Conservation (phyloP, 306 rosid genomes). For the Vigna mungo region DNA sequence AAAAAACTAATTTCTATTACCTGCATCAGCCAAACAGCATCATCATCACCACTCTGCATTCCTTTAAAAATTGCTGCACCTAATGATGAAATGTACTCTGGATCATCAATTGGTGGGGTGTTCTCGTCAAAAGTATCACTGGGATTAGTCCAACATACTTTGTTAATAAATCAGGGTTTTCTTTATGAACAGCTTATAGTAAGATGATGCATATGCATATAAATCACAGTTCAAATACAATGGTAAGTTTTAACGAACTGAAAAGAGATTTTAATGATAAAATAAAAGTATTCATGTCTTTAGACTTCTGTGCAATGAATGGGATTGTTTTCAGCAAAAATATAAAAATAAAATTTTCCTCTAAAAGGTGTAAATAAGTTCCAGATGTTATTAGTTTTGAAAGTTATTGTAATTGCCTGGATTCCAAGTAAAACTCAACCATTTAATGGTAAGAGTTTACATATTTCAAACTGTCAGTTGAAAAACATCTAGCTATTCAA, state of each 20-base stretch:
- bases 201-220: conserved; percentile 7
- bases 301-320: not conserved
- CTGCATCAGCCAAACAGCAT: conserved; percentile 97
- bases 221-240: conserved; percentile 37
- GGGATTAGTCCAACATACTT: conserved; percentile 48
- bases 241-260: not conserved
- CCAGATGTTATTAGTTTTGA: conserved; percentile 1
- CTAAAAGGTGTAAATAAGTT: not conserved
- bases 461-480: conserved; percentile 3
- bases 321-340: not conserved
- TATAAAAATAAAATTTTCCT: conserved; percentile 1
- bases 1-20: conserved; percentile 45
- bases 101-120: conserved; percentile 89
- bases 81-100: conserved; percentile 81
- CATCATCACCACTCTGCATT: conserved; percentile 81
- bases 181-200: conserved; percentile 26
- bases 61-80: conserved; percentile 83
- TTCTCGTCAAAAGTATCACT: conserved; percentile 97
- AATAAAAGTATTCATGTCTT: not conserved
- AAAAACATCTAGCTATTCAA: not conserved
- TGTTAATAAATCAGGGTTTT: conserved; percentile 16
- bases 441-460: not conserved
- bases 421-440: not conserved
- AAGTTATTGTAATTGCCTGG: not conserved
- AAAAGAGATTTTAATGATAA: not conserved